Evolutionary conservation across 768 basidiomycete genomes (phyloP).

Genomic region (Termitomyces sp.): DNA sequence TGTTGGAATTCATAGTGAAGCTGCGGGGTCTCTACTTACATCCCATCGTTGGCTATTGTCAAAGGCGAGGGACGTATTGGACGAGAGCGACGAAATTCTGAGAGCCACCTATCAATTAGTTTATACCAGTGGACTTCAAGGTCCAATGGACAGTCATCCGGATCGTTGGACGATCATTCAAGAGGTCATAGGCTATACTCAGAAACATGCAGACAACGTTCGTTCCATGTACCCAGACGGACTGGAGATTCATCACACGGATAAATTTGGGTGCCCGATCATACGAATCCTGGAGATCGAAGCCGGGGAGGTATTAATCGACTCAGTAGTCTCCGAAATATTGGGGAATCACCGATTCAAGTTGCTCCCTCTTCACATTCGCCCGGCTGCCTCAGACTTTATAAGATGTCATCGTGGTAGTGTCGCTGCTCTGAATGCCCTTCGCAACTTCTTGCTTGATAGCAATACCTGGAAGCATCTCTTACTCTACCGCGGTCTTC

Average conservation of each 20-base stretch:
- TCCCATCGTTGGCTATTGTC: conserved; percentile 23
- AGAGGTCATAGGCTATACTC: conserved; percentile 29
- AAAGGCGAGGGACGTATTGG: conserved; percentile 34
- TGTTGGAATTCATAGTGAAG: not conserved
- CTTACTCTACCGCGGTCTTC: conserved; percentile 41
- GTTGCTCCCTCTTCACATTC: conserved; percentile 14
- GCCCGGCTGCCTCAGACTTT: conserved; percentile 17
- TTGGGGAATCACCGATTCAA: conserved; percentile 16
- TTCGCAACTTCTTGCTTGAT: conserved; percentile 10
- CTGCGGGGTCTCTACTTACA: conserved; percentile 19
- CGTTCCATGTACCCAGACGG: conserved; percentile 14
- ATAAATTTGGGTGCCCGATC: conserved; percentile 1
- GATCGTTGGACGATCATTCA: conserved; percentile 40
- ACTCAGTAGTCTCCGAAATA: conserved; percentile 15
- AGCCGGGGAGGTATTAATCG: conserved; percentile 14
- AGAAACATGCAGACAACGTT: conserved; percentile 12
- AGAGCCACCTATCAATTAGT: conserved; percentile 45
- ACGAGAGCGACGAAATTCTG: conserved; percentile 47
- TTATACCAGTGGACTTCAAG: conserved; percentile 38
- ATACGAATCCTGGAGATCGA: conserved; percentile 16
- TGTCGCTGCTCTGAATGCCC: not conserved
- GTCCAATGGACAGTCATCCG: conserved; percentile 34
- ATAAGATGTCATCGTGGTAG: conserved; percentile 14
- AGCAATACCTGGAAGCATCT: conserved; percentile 29
- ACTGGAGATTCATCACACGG: conserved; percentile 11